phyloP scores from a whole-genome alignment of 108 stramenopile genomes.

The Phaeodactylum tricornutum region DNA sequence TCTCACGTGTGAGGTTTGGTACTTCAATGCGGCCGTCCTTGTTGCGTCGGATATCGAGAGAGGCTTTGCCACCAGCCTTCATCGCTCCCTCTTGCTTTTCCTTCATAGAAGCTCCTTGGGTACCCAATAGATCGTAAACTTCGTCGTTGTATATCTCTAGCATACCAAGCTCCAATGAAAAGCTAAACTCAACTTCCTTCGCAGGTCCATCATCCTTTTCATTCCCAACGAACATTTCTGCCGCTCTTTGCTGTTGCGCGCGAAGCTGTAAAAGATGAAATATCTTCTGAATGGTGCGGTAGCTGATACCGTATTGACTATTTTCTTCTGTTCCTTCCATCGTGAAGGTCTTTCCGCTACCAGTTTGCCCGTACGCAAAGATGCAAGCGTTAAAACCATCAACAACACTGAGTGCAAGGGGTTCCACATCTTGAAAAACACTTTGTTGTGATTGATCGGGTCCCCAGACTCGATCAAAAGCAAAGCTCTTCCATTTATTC shows the following conservation, averaged over 20 bases:
- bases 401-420: constrained; percentile 86
- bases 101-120: constrained; percentile 25
- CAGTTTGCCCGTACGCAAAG: constrained; percentile 74
- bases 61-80: constrained; percentile 45
- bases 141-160: constrained; percentile 90
- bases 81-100: constrained; percentile 45
- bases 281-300: constrained; percentile 81
- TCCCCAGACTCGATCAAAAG: constrained; percentile 94
- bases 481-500: constrained; percentile 77
- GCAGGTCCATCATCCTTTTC: constrained; percentile 15
- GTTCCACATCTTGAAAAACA: constrained; percentile 93
- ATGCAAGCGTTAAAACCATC: constrained; percentile 99
- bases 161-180: constrained; percentile 50
- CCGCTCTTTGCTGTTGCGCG: constrained; percentile 33
- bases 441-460: constrained; percentile 75
- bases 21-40: constrained; percentile 83
- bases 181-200: constrained; percentile 29
- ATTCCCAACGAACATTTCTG: constrained; percentile 11
- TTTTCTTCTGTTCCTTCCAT: constrained; percentile 73
- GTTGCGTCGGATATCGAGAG: constrained; percentile 63
- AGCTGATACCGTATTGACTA: constrained; percentile 77
- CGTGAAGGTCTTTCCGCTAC: constrained; percentile 82
- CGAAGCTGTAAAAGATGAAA: constrained; percentile 70
- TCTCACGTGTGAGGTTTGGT: constrained; percentile 86
- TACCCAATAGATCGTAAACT: constrained; percentile 71